Conservation (phyloP, 768 basidiomycete genomes). For the Sutorius australiensis region DNA sequence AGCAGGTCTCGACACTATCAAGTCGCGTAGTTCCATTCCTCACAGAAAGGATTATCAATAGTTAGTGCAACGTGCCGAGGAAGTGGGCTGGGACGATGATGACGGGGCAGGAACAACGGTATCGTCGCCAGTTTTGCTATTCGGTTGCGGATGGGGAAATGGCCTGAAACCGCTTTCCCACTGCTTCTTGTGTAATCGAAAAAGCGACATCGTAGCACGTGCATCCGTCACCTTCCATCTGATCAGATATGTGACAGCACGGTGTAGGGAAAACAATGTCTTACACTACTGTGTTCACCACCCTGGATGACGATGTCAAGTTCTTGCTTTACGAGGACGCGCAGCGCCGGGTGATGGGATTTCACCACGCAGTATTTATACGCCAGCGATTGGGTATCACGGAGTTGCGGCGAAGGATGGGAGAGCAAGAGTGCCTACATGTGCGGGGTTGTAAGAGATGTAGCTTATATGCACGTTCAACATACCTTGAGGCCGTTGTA, state of each 20-base stretch:
- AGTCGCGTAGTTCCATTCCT: not conserved
- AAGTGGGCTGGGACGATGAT: too few relatives aligned
- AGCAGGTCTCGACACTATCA: not conserved
- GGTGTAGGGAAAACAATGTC: constrained; percentile 19
- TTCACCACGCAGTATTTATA: constrained; percentile 40
- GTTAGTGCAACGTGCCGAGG: not conserved
- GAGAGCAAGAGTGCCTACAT: constrained; percentile 60
- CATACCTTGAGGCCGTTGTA: constrained; percentile 80
- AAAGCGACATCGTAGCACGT: too few relatives aligned
- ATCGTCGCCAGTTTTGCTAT: too few relatives aligned
- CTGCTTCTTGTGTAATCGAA: too few relatives aligned
- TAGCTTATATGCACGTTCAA: not conserved
- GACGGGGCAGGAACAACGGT: too few relatives aligned
- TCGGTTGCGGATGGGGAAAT: too few relatives aligned
- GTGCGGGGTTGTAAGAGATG: not conserved
- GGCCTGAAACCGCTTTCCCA: too few relatives aligned
- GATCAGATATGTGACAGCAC: not conserved
- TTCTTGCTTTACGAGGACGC: constrained; percentile 76
- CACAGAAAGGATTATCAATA: not conserved
- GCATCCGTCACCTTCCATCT: too few relatives aligned
- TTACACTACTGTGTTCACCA: constrained; percentile 88
- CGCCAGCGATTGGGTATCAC: constrained; percentile 69
- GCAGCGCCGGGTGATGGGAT: constrained; percentile 68
- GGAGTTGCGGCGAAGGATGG: constrained; percentile 58
- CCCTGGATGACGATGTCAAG: constrained; percentile 76